Evolutionary conservation across 768 basidiomycete genomes (phyloP).

Genomic region (Macrolepiota fuliginosa): DNA sequence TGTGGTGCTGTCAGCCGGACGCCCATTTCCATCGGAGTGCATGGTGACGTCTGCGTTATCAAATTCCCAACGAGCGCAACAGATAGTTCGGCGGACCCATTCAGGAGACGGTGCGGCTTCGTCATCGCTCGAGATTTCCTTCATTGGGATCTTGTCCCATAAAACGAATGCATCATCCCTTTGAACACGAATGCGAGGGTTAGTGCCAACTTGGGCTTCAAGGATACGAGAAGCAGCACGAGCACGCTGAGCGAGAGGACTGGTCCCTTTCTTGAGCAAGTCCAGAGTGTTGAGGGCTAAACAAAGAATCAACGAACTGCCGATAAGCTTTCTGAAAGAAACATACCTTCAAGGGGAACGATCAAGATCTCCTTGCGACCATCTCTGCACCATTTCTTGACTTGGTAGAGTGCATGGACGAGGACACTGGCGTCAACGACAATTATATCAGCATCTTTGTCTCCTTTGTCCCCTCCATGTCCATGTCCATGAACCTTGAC

Average conservation of each 20-base stretch:
- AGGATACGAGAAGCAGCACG: slow-evolving; percentile 86
- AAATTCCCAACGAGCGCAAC: slow-evolving; percentile 76
- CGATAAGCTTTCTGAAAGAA: neutral
- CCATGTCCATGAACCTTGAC: slow-evolving; percentile 1
- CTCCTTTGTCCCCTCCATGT: slow-evolving; percentile 26
- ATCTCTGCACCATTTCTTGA: slow-evolving; percentile 81
- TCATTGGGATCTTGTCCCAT: slow-evolving; percentile 72
- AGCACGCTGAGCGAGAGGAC: slow-evolving; percentile 73
- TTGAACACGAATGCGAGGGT: slow-evolving; percentile 79
- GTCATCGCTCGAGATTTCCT: slow-evolving; percentile 21
- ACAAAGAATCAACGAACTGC: neutral
- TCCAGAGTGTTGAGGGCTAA: slow-evolving; percentile 89
- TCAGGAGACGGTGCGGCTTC: slow-evolving; percentile 55
- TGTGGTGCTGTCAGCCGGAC: neutral
- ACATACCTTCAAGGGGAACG: slow-evolving; percentile 84
- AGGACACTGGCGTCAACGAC: slow-evolving; percentile 83
- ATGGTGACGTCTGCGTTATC: slow-evolving; percentile 42
- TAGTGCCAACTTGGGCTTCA: slow-evolving; percentile 83
- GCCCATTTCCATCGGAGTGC: slow-evolving; percentile 1
- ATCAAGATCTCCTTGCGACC: slow-evolving; percentile 78
- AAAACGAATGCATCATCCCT: slow-evolving; percentile 78
- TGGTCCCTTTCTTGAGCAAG: slow-evolving; percentile 88
- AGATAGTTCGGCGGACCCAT: slow-evolving; percentile 83
- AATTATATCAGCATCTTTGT: slow-evolving; percentile 64
- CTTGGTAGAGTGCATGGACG: slow-evolving; percentile 70